These are phyloP conservation scores for Arthrobotrys sphaeroides DNA, from an alignment of 2,329 filamentous ascomycete species.

Conservation along the genomic window DNA sequence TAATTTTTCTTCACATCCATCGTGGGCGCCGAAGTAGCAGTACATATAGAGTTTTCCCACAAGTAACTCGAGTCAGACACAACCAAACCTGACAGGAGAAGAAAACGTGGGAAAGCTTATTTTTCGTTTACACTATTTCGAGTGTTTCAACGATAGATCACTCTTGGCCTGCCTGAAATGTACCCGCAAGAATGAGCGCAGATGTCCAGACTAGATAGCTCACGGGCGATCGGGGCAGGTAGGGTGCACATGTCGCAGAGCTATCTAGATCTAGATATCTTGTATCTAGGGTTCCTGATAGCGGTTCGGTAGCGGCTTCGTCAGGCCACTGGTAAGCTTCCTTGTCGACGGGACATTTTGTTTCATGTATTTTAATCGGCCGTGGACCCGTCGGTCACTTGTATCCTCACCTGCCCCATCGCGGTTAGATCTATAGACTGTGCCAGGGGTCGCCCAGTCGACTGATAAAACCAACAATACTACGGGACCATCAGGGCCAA, in stretches of 20 bases:
- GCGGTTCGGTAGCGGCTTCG: neutral
- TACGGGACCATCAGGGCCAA: no score
- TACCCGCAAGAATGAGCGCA: slow-evolving; percentile 9
- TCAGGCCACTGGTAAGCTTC: no score
- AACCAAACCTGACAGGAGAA: neutral
- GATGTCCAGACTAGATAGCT: neutral
- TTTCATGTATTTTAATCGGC: neutral
- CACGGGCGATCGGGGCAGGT: neutral
- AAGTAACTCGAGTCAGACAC: slow-evolving; percentile 15
- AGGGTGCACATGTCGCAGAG: neutral
- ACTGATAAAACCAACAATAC: no score
- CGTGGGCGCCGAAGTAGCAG: neutral
- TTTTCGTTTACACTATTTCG: neutral
- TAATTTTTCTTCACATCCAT: slow-evolving; percentile 5
- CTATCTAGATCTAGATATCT: neutral
- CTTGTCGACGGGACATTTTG: neutral
- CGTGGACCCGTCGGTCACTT: slow-evolving; percentile 29
- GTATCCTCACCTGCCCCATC: slow-evolving; percentile 11
- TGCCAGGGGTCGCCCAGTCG: neutral
- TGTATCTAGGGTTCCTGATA: neutral
- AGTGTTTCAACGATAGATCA: neutral
- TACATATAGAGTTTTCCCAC: slow-evolving; percentile 36
- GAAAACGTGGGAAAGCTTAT: slow-evolving; percentile 29
- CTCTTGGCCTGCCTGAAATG: slow-evolving; percentile 23
- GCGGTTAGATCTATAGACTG: neutral